Evolutionary conservation across 805 yeast genomes (phyloP), one percentile per base, ranked within the genome.

Genomic region (Ogataea kodamae): DNA sequence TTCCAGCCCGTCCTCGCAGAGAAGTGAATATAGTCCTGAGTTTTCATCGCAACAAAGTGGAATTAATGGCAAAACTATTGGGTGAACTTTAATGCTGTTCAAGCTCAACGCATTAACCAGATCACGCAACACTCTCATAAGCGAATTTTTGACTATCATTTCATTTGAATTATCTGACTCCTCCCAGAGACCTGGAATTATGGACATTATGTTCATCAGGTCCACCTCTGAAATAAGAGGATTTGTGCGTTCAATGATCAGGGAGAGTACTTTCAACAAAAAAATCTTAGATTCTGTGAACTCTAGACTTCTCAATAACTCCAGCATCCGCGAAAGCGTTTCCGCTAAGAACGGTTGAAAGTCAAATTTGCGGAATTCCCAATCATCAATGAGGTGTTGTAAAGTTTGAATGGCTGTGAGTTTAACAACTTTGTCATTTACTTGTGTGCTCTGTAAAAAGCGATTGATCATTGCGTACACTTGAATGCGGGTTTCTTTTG

Each of bases 1-100:
- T 37, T 86, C 95, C 51, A 74, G 77, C 0, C 94, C 96, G 60
- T 89, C 97, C 52, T 89, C 97, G 12, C 81, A 70, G 7, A 89
- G 56, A 33, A 84, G 63, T 2, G 73, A 61, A 39, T 74, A 72
- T 33, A 62, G 66, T 14, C 70, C 69, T 1, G 87, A 72, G 13
- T 65, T 63, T 1, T 78, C 70, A 44, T 84, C 77, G 49, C 92
- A 80, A 28, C 81, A 72, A 6, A 65, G 59, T 9, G 64, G 61
- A 16, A 88, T 67, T 39, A 86, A 61, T 1, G 95, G 92, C 9
- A 85, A 48, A 1, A 81, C 69, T 18, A 81, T 73, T 3, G 67
- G 59, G 68, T 78, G 57, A 37, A 72, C 57, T 47, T 64, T 44
- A 54, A 53, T 32, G 1, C 77, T 78, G 36, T 76, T 64, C 6